Conservation (phyloP, 2,329 filamentous ascomycete species). For the Knufia fluminis region DNA sequence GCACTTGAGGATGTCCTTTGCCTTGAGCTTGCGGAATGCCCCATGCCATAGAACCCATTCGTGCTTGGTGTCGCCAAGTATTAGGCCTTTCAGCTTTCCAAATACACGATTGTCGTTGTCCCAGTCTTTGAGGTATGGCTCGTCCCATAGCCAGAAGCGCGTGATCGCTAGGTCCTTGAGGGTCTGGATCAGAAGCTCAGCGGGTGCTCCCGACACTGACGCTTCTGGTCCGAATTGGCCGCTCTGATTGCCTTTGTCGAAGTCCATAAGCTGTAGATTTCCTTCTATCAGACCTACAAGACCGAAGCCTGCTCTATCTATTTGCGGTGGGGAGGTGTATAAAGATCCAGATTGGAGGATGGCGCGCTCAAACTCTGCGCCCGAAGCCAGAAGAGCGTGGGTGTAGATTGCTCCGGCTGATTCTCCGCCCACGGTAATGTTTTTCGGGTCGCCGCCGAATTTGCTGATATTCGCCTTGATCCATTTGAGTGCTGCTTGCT, state of each 20-base stretch:
- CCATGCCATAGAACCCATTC: conserved; percentile 4
- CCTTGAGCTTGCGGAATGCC: background rate
- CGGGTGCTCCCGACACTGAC: background rate
- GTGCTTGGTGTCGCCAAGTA: background rate
- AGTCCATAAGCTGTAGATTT: conserved; percentile 4
- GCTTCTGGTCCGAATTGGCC: background rate
- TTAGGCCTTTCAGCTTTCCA: conserved; percentile 4
- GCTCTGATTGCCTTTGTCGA: conserved; percentile 3
- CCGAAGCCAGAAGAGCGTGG: background rate
- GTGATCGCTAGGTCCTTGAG: conserved; percentile 1
- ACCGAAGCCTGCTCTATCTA: background rate
- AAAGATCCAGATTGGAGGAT: conserved; percentile 1
- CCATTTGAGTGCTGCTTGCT: conserved; percentile 31
- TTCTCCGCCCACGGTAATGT: conserved; percentile 3
- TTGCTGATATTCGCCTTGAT: conserved; percentile 31
- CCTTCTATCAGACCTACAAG: background rate
- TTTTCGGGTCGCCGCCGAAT: conserved; percentile 32
- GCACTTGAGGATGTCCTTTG: background rate
- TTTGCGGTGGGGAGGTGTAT: conserved; percentile 1
- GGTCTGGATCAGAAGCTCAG: background rate
- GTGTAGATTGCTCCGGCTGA: background rate
- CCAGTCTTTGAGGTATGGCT: conserved; percentile 4
- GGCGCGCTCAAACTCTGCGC: background rate
- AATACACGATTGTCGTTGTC: background rate
- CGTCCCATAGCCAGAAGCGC: conserved; percentile 7